Evolutionary conservation across 805 yeast genomes (phyloP).

Genomic region (Barnettozyma siamensis): DNA sequence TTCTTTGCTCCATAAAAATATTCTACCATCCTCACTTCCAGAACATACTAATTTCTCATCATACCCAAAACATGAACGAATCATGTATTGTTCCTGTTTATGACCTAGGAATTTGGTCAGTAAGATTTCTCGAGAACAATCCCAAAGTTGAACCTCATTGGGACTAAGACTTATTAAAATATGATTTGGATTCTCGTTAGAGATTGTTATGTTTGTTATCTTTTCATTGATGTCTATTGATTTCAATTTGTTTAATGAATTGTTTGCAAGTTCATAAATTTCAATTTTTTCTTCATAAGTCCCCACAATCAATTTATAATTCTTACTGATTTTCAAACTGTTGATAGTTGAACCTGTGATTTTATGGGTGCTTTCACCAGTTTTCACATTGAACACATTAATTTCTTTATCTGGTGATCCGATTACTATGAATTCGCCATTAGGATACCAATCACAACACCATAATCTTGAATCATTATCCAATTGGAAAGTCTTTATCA

Average conservation of each 20-base stretch:
- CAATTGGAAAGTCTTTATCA: slow-evolving; percentile 16
- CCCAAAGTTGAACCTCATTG: slow-evolving; percentile 81
- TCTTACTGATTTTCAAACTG: slow-evolving; percentile 61
- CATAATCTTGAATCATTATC: slow-evolving; percentile 34
- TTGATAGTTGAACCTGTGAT: slow-evolving; percentile 47
- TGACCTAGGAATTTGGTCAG: slow-evolving; percentile 67
- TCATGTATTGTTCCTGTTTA: slow-evolving; percentile 60
- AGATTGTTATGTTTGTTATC: slow-evolving; percentile 59
- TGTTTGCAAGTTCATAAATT: slow-evolving; percentile 43
- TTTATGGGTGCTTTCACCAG: slow-evolving; percentile 23
- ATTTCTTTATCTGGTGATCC: slow-evolving; percentile 75
- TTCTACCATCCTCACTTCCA: slow-evolving; percentile 77
- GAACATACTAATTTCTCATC: slow-evolving; percentile 67
- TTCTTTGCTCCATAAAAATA: slow-evolving; percentile 72
- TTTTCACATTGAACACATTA: slow-evolving; percentile 37
- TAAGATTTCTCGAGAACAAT: slow-evolving; percentile 50
- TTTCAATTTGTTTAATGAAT: slow-evolving; percentile 35
- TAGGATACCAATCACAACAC: slow-evolving; percentile 69
- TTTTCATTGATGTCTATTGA: slow-evolving; percentile 49
- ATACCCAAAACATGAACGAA: slow-evolving; percentile 72
- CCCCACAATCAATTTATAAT: slow-evolving; percentile 60
- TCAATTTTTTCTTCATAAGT: slow-evolving; percentile 58
- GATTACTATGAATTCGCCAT: slow-evolving; percentile 49
- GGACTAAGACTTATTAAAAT: slow-evolving; percentile 62
- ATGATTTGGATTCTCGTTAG: slow-evolving; percentile 46